Percentiles rank a stretch among this genome's conserved stretches.
Conservation (phyloP, 2,329 filamentous ascomycete genomes). For the Sordariomycetes sp. region DNA sequence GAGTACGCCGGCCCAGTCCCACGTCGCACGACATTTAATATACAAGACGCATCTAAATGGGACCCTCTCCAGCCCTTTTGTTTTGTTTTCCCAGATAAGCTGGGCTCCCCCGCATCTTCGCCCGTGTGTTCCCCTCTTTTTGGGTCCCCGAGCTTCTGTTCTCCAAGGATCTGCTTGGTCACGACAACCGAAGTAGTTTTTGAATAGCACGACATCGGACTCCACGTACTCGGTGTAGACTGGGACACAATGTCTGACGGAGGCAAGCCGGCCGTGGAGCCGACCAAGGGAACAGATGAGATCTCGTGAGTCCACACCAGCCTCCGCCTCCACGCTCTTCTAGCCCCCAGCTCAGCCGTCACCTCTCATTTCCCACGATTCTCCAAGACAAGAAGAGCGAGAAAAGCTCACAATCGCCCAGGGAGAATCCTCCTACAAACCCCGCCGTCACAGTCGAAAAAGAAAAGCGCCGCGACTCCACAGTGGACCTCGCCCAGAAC, state of each 20-base stretch:
- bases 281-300: not conserved
- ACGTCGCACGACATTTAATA: not conserved
- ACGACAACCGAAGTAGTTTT: not conserved
- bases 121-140: not conserved
- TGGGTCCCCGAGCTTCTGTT: not conserved
- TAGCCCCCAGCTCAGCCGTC: not conserved
- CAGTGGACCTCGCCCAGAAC: slow-evolving; percentile 8
- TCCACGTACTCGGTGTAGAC: not conserved
- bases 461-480: not conserved
- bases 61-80: not conserved
- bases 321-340: not conserved
- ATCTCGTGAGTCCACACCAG: not conserved
- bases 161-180: not conserved
- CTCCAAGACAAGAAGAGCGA: not conserved
- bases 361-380: not conserved
- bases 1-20: not conserved
- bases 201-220: not conserved
- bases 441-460: not conserved
- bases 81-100: not conserved
- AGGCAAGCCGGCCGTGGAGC: not conserved
- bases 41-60: not conserved
- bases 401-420: not conserved
- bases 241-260: not conserved
- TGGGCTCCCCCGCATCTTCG: not conserved
- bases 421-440: not conserved